These are phyloP conservation scores for Tagetes patula DNA, from an alignment of 129 eudicot genomes.

Conservation along the genomic window DNA sequence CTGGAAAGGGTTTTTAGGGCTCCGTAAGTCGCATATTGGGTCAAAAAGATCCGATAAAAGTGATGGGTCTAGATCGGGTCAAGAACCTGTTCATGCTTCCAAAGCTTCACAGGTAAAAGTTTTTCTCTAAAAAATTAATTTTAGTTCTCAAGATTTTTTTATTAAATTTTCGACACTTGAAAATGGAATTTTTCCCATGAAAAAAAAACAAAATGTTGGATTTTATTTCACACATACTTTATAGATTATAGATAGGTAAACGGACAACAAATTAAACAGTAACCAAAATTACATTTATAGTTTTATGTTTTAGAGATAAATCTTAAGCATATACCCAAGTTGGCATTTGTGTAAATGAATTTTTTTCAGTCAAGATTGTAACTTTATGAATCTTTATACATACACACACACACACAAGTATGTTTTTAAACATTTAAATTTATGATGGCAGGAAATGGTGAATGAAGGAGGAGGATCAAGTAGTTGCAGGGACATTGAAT, in stretches of 20 bases:
- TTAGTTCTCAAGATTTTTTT: not conserved
- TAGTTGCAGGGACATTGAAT: slow-evolving; percentile 30
- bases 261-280: too few species aligned
- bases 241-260: not conserved
- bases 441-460: slow-evolving; percentile 34
- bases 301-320: too few species aligned
- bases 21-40: slow-evolving; percentile 66
- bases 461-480: slow-evolving; percentile 38
- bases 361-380: not conserved
- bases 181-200: slow-evolving; percentile 13
- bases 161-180: not conserved
- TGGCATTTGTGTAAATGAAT: not conserved
- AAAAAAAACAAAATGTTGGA: not conserved
- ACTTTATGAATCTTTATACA: not conserved
- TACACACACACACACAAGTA: not conserved
- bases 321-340: not conserved
- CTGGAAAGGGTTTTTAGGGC: slow-evolving; percentile 84
- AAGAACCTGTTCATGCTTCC: slow-evolving; percentile 11
- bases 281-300: not conserved
- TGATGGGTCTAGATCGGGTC: slow-evolving; percentile 39
- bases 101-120: slow-evolving; percentile 42
- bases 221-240: not conserved
- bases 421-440: not conserved
- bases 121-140: not conserved
- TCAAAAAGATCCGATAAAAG: slow-evolving; percentile 57